Evolutionary conservation across 345 rosid species (phyloP), one percentile per base, ranked within the genome.

Genomic region (Gossypium mustelinum): DNA sequence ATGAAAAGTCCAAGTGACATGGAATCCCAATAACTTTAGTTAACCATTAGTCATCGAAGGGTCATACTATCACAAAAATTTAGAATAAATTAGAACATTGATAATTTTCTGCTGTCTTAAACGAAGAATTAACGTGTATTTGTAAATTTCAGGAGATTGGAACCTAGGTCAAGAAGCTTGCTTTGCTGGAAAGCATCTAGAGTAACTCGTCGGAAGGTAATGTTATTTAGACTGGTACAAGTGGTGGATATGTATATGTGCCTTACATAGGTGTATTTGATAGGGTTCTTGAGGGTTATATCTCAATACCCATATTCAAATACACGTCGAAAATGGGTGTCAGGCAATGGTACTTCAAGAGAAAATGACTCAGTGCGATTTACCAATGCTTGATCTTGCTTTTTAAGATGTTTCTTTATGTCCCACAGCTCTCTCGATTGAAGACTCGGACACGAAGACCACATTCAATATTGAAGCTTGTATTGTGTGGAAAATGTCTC

Each of bases 131-230:
- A 56, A 71, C 34, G 56, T 73, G 62, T 57, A 20, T 76, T 59
- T 74, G 25, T 70, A 17, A 71, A 62, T 78, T 77, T 73, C 92
- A 96, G 98, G 90, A 92, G 89, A 78, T 89, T 96, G 76, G 99
- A 96, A 80, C 88, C 98, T 2, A 84, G 85, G 79, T 89, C 98
- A 7, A 90, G 94, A 87, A 92, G 88, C 84, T 81, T 93, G 85
- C 84, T 93, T 57, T 90, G 99, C 85, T 92, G 97, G 99, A 92
- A 90, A 81, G 86, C 88, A 47, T 81, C 90, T 1, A 86, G 84
- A 82, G 85, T 75, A 59, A 85, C 86, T 16, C 88, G 90, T 52
- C 85, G 88, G 29, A 93, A 90, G 97, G 99, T 96, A 89, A 77
- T 45, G 11, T 45, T 45, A 10, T 2, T 45, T 45, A 45, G 50